Base-by-base conservation (phyloP, 768 basidiomycete species). In the Galerina sulciceps region DNA sequence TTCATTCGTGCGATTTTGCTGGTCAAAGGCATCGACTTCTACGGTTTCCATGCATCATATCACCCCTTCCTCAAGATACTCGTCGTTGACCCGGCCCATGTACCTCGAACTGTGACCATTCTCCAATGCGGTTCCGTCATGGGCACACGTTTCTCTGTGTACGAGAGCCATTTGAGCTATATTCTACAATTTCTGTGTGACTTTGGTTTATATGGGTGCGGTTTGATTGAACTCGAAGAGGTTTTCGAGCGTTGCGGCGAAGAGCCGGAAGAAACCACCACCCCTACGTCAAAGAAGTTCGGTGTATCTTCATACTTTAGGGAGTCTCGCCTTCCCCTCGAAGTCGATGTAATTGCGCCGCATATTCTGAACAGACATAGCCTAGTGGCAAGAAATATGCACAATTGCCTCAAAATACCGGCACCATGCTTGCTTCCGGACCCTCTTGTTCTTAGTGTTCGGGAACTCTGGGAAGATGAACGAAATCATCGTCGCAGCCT, bases 391-490 rank as follows among this genome's bases (percentile, higher is more conserved):
- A 86, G 94, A 40, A 81, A 86, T 61, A 59, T 87, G 26, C 80
- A 81, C 61, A 77, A 89, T 45, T 89, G 90, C 60, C 85, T 93
- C 67, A 81, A 83, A 58, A 91, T 94, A 58, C 85, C 89, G 54
- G 73, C 80, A 34, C 74, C 83, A 17, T 66, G 76, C 41, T 64
- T 81, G 14, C 70, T 86, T 54, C 62, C 80, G 10, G 91, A 92
- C 64, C 93, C 91, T 43, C 81, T 96, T 23, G 90, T 99, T 6
- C 79, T 88, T 41, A 89, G 93, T 66, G 91, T 99, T 45, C 87
- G 92, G 61, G 96, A 98, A 73, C 79, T 99, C 2, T 99, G 96
- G 96, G 93, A 96, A 50, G 95, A 98, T 66, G 96, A 99, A 74
- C 85, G 91, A n/a, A 79, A 80, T 10, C 85, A 94, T 9, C 81